A percentile compares a stretch with the other conserved stretches of the same genome.
Evolutionary conservation across 2,329 filamentous ascomycete genomes (phyloP).

Genomic region (Endoconidiophora polonica): DNA sequence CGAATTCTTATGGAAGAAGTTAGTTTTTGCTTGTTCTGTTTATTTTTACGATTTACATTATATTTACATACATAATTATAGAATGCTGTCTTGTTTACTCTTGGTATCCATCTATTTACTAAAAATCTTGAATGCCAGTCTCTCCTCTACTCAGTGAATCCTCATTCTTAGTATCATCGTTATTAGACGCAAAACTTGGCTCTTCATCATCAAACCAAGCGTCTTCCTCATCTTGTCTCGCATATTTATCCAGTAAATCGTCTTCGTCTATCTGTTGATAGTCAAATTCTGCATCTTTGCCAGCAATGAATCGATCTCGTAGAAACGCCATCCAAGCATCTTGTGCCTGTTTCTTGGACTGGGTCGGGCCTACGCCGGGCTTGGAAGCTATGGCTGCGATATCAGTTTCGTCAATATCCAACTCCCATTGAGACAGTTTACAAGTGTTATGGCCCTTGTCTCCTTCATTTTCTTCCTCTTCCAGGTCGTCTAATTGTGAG

Average conservation of each 20-base stretch:
- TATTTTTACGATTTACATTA: neutral
- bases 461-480: no score
- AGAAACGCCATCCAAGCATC: conserved; percentile 57
- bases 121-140: conserved; percentile 60
- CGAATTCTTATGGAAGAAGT: neutral
- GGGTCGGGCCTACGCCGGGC: neutral
- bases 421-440: no score
- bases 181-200: conserved; percentile 43
- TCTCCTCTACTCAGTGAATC: conserved; percentile 32
- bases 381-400: no score
- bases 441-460: no score
- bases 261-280: conserved; percentile 55
- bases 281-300: conserved; percentile 63
- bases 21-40: neutral
- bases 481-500: no score
- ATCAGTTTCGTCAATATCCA: no score
- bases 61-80: neutral
- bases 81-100: neutral
- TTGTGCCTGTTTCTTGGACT: conserved; percentile 43
- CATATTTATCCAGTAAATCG: conserved; percentile 46
- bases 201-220: conserved; percentile 69
- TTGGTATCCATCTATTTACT: conserved; percentile 15
- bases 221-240: conserved; percentile 48
- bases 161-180: conserved; percentile 18
- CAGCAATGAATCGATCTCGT: conserved; percentile 55